Evolutionary conservation across 2,329 filamentous ascomycete genomes (phyloP), one percentile per base, ranked within the genome.

Genomic region (Calonectria multiphialidica): DNA sequence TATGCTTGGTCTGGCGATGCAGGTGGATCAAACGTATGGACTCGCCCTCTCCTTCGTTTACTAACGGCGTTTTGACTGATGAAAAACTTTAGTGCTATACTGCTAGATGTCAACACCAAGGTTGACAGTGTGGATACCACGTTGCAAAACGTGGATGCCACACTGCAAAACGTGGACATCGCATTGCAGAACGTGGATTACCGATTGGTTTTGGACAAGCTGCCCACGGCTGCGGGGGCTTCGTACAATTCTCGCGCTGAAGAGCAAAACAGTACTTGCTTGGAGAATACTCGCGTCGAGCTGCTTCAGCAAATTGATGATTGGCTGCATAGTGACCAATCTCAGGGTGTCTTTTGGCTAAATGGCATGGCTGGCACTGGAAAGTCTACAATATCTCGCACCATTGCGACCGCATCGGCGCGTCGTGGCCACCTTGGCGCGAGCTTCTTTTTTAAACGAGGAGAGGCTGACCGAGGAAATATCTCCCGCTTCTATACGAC

Each of bases 381-480:
- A 5, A 42, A 42, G n/a, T 42, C 40, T 5, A 42, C 40, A 18
- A 42, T 42, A 42, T 15, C 40, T 18, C 40, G 40, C 3, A 42
- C 40, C 8, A 42, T 42, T n/a, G 40, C 40, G 2, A 18, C 40
- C n/a, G 40, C n/a, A 18, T 42, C 40, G 6, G 16, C 40, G 16
- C 40, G 16, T 5, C 7, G 15, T 28, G 62, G 62, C n/a, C n/a
- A 44, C 45, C 72, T 65, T 59, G 70, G 68, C 28, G 73, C 68
- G 37, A 74, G 62, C 64, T 73, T 73, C 67, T 70, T 73, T 35
- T 72, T 72, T 55, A 86, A 85, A 66, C 82, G 80, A 71, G 85
- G 83, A 2, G 84, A 85, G 66, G 76, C 74, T 2, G 83, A 87
- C 73, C 81, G 83, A 30, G 81, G 83, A 4, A 81, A 79, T 50